A percentile compares a stretch with the other conserved stretches of the same genome.
Conservation (phyloP, 352 stramenopile genomes). For the Pythium grandisporangium region DNA sequence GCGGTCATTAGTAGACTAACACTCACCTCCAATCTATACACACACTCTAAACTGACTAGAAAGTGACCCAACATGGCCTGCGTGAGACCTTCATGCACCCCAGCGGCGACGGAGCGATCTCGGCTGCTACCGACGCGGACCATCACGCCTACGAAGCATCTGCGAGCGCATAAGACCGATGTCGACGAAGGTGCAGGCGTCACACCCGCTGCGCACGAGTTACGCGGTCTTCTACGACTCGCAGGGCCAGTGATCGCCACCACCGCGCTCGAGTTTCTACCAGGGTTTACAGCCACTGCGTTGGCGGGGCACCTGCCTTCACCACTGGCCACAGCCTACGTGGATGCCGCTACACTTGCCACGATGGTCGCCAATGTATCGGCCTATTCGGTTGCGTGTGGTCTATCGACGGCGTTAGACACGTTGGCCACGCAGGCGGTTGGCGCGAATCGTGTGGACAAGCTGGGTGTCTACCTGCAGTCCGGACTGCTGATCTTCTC, state of each 20-base stretch:
- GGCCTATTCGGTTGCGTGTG: conserved; percentile 66
- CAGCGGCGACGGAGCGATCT: too few relatives aligned
- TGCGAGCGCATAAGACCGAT: too few relatives aligned
- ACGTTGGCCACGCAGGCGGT: conserved; percentile 83
- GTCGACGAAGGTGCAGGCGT: too few relatives aligned
- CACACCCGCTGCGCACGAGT: conserved; percentile 20
- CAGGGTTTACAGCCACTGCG: conserved; percentile 48
- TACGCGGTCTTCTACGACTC: conserved; percentile 25
- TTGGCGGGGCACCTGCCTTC: conserved; percentile 69
- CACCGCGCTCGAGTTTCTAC: conserved; percentile 68
- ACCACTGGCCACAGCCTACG: conserved; percentile 54
- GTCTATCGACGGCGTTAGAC: conserved; percentile 80
- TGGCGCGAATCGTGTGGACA: conserved; percentile 50
- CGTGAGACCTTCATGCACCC: too few relatives aligned
- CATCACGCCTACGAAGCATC: too few relatives aligned
- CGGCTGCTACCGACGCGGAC: too few relatives aligned
- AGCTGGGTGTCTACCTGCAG: conserved; percentile 83
- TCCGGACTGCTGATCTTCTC: conserved; percentile 63
- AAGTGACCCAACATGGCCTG: too few relatives aligned
- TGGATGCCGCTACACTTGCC: conserved; percentile 57
- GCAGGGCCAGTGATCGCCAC: conserved; percentile 63
- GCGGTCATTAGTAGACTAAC: too few relatives aligned
- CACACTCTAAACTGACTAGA: too few relatives aligned
- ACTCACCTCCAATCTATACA: too few relatives aligned
- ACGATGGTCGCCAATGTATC: conserved; percentile 80